These are phyloP conservation scores for Penicillium sp. DNA, from an alignment of 2,329 filamentous ascomycete species.

Conservation along the genomic window DNA sequence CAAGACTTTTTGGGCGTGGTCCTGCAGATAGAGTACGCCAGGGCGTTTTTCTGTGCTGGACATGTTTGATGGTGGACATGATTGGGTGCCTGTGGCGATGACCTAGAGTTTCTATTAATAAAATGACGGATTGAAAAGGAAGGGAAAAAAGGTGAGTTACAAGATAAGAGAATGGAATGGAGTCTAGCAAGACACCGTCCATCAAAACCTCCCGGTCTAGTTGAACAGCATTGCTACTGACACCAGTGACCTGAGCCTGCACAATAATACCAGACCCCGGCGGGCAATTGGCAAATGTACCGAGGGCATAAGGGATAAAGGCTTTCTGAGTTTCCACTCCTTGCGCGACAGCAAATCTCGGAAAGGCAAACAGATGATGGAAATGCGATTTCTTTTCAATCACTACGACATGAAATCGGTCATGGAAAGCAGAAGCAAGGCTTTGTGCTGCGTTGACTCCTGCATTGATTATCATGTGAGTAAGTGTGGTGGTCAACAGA, in stretches of 20 bases:
- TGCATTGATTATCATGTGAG: not conserved
- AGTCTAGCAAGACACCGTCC: not conserved
- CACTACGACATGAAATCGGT: not conserved
- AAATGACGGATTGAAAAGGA: not conserved
- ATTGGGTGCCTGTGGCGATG: not conserved
- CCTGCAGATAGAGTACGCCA: not conserved
- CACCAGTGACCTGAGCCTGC: not conserved
- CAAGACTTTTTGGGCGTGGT: not conserved
- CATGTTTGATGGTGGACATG: not conserved
- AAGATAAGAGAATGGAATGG: not conserved
- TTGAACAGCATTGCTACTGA: not conserved
- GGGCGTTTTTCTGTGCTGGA: not conserved
- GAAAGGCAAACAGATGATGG: constrained; percentile 6
- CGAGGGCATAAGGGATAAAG: constrained; percentile 1
- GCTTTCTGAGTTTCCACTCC: not conserved
- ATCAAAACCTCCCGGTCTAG: not conserved
- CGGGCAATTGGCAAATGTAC: not conserved
- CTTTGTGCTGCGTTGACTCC: not conserved
- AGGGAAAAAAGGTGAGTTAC: not conserved
- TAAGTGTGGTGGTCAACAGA: too few species aligned
- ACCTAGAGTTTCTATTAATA: not conserved
- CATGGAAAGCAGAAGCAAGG: not conserved
- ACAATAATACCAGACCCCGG: not conserved
- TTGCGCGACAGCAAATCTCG: not conserved
- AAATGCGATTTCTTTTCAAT: constrained; percentile 7